Conservation (phyloP, 2,329 filamentous ascomycete species). For the Verticillium dahliae region DNA sequence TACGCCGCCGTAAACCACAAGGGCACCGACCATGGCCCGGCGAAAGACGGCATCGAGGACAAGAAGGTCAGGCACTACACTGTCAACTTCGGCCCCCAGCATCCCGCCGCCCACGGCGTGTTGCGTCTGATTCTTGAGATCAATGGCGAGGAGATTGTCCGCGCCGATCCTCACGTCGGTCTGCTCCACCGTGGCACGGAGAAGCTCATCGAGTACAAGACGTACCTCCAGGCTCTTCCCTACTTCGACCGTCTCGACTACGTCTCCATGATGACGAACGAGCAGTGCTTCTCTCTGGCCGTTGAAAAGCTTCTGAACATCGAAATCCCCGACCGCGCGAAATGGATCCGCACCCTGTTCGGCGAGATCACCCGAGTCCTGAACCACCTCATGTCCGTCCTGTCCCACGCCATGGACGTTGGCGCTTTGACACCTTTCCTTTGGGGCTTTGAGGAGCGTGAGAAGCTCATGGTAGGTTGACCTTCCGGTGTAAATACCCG, state of each 20-base stretch:
- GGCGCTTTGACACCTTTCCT: constrained; percentile 96
- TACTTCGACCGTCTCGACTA: constrained; percentile 99
- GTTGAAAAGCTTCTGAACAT: constrained; percentile 98
- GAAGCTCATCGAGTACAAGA: constrained; percentile 99
- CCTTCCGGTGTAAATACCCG: neutral
- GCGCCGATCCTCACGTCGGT: constrained; percentile 93
- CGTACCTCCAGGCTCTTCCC: constrained; percentile 93
- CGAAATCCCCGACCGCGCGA: constrained; percentile 90
- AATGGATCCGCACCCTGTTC: constrained; percentile 95
- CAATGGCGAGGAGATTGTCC: constrained; percentile 95
- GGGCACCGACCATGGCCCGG: constrained; percentile 26
- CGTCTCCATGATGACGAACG: constrained; percentile 99
- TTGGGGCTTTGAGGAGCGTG: constrained; percentile 99
- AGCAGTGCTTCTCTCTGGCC: constrained; percentile 92
- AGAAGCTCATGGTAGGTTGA: constrained; percentile 89
- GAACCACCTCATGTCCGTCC: constrained; percentile 96
- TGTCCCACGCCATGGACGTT: constrained; percentile 98
- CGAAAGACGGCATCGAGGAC: constrained; percentile 43
- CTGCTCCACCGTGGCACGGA: constrained; percentile 94
- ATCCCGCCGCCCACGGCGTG: constrained; percentile 97
- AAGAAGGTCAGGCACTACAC: constrained; percentile 98
- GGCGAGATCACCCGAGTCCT: constrained; percentile 88
- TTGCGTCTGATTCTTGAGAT: constrained; percentile 94
- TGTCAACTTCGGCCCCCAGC: constrained; percentile 98
- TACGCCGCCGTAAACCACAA: constrained; percentile 37